Base-by-base conservation (phyloP, 306 rosid genomes). In the Psophocarpus tetragonolobus region DNA sequence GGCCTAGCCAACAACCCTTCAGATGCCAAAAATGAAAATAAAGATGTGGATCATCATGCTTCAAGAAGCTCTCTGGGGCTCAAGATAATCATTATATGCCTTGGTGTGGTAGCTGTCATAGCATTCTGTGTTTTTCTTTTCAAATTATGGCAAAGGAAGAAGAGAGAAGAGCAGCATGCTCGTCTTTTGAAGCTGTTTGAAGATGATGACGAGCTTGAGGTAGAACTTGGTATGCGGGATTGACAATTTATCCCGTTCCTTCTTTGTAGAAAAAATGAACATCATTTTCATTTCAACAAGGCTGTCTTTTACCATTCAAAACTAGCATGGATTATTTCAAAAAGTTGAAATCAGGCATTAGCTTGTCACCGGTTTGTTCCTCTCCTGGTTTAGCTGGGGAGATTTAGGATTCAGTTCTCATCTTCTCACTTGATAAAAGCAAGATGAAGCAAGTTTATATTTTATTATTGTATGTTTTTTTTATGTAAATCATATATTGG, bases 131-230 rank as follows among this genome's bases (percentile, higher is more conserved):
- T 88, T 58, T 71, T 89, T 33, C 83, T 89, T 53, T 89, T 88
- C 84, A 91, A 81, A 77, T 63, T 89, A 67, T 93, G 97, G 97
- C 91, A 91, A 78, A 91, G 82, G 86, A 93, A 91, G 91, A 93
- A 88, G 89, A 87, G 96, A 81, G 92, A 85, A 67, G 93, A 86
- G 68, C 96, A 91, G 41, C 96, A 91, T 78, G 96, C 96, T 48
- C 94, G 96, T 69, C 94, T 91, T 47, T 87, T 93, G 76, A 93
- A 89, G 93, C 88, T 93, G 76, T 93, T 93, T 75, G 96, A 93
- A 82, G 97, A 91, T 29, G 97, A 93, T 27, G 97, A 93, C 80
- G 97, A 93, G 70, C 97, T 93, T 26, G 96, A 93, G 87, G 93
- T 93, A 10, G 97, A 93, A 74, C 92, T 93, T 17, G 97, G 97